Evolutionary conservation across 2,329 filamentous ascomycete genomes (phyloP).

Genomic region (Sclerotinia subarctica): DNA sequence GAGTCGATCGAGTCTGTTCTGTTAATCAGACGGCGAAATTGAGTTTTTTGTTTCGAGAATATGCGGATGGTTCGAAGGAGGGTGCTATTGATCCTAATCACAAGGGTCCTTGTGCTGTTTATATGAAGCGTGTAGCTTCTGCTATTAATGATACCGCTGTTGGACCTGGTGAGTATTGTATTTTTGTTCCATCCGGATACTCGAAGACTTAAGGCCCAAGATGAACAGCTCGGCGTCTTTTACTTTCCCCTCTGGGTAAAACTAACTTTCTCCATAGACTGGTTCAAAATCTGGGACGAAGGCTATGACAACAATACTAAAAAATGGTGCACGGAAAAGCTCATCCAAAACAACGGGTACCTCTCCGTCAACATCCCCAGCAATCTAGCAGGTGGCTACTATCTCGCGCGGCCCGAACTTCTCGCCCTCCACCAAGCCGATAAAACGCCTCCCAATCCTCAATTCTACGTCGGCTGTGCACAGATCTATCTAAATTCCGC

Average conservation of each 20-base stretch:
- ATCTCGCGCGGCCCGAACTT: slow-evolving; percentile 69
- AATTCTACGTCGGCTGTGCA: slow-evolving; percentile 71
- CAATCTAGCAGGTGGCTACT: slow-evolving; percentile 62
- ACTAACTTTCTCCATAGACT: slow-evolving; percentile 38
- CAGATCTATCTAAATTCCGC: slow-evolving; percentile 62
- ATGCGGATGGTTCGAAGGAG: slow-evolving; percentile 52
- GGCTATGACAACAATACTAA: slow-evolving; percentile 55
- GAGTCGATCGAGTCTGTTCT: slow-evolving; percentile 47
- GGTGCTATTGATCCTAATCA: slow-evolving; percentile 59
- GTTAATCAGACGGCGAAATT: slow-evolving; percentile 33
- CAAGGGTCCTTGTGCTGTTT: slow-evolving; percentile 69
- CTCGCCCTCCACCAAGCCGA: slow-evolving; percentile 64
- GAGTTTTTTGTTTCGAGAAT: slow-evolving; percentile 61
- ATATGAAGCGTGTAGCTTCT: slow-evolving; percentile 65
- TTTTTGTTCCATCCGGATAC: background rate
- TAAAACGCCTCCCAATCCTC: slow-evolving; percentile 54
- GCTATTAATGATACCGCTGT: slow-evolving; percentile 51
- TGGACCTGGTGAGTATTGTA: slow-evolving; percentile 49
- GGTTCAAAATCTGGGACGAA: slow-evolving; percentile 76
- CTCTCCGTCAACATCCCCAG: slow-evolving; percentile 60
- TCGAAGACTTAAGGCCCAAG: too few relatives aligned
- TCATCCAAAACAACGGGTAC: slow-evolving; percentile 62
- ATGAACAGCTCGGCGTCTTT: background rate
- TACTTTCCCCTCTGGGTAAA: too few relatives aligned
- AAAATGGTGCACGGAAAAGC: slow-evolving; percentile 68